Percentiles rank a stretch among this genome's conserved stretches.
Evolutionary conservation across 805 yeast species (phyloP).

Genomic region (Yarrowia osloensis): DNA sequence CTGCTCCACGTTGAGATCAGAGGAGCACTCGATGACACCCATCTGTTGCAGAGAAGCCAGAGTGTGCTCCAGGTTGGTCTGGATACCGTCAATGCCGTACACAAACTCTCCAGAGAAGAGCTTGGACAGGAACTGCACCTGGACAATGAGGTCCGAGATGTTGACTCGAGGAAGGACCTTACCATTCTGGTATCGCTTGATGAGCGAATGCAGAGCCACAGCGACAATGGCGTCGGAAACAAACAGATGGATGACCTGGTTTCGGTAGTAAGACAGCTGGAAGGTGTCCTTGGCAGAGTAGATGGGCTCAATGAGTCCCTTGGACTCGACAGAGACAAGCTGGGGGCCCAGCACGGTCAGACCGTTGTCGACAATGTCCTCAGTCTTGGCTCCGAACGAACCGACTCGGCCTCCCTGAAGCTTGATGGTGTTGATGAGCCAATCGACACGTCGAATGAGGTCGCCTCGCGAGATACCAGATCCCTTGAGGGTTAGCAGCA

Average conservation of each 20-base stretch:
- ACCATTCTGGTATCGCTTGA: conserved; percentile 38
- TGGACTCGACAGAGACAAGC: conserved; percentile 41
- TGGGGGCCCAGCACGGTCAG: conserved; percentile 46
- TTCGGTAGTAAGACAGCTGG: conserved; percentile 60
- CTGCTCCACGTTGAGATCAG: conserved; percentile 36
- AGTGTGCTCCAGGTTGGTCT: conserved; percentile 41
- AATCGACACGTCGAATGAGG: conserved; percentile 42
- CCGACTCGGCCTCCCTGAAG: conserved; percentile 47
- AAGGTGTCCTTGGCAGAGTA: conserved; percentile 51
- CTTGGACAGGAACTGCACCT: conserved; percentile 43
- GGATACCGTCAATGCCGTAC: conserved; percentile 44
- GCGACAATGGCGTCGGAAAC: conserved; percentile 54
- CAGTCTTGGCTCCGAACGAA: conserved; percentile 41
- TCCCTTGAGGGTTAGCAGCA: conserved; percentile 46
- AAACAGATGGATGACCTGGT: conserved; percentile 57
- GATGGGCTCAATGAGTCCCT: conserved; percentile 45
- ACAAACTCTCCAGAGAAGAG: conserved; percentile 47
- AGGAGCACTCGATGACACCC: conserved; percentile 38
- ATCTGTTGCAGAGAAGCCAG: conserved; percentile 40
- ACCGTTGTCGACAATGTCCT: conserved; percentile 44
- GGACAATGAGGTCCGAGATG: conserved; percentile 38
- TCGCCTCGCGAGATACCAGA: conserved; percentile 45
- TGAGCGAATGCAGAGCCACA: conserved; percentile 44
- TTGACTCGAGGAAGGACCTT: conserved; percentile 36
- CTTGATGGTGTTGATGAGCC: conserved; percentile 43